Evolutionary conservation across 164 flowering plant species (phyloP), one percentile per base, ranked within the genome.

Genomic region (Vitis cinerea): DNA sequence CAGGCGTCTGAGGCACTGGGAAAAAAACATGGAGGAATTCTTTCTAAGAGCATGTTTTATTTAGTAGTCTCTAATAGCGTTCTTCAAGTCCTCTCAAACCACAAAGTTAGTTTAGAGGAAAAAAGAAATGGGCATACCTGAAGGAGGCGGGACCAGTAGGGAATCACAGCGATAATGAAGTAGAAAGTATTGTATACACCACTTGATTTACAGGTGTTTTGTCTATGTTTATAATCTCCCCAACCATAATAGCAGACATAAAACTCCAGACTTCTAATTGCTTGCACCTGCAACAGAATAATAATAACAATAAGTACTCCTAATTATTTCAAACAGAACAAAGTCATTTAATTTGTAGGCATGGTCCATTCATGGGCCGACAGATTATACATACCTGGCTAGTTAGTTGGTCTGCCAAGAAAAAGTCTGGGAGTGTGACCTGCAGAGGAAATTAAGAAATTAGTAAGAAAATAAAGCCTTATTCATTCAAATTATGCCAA

Each of bases 381-480:
- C 6, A 8, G 10, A 4, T 47, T 9, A 49, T 6, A 37, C 44
- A 37, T 37, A 86, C 91, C 90, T 88, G 95, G 78, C 92, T 90
- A 10, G 89, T 86, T 23, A 90, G 51, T 71, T 90, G 92, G 67
- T 90, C 95, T 29, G 88, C 89, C 68, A 85, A 64, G 81, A 89
- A 83, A 69, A 87, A 86, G 65, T 89, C 94, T 1, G 87, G 86
- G 47, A 89, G 82, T 8, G 79, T 78, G 53, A 88, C 91, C 88
- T 85, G 74, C 16, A 59, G 47, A 49, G 10, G 31, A 49, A 9
- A 62, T 16, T 9, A 29, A 53, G 29, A 27, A 16, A 13, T 9
- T 13, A 23, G 8, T 37, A 37, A 37, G 44, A 3, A 37, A 37
- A 37, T 37, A 37, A 37, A 37, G 44, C 44, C 7, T 37, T 37